phyloP scores from a whole-genome alignment of 1,284 basidiomycete genomes.

The Ustilago shanxiensis region DNA sequence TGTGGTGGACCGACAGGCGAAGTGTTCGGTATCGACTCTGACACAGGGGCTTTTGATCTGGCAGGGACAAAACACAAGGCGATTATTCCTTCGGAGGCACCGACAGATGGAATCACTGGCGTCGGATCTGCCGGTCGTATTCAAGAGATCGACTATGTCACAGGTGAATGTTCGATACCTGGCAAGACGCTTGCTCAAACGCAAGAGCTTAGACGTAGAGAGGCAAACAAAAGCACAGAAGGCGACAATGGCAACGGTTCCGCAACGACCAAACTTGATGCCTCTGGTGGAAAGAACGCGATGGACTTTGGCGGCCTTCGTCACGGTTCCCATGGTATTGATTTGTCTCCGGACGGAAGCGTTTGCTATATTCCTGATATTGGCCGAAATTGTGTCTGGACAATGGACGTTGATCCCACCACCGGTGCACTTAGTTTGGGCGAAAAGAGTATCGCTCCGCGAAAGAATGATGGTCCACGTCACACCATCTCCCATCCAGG shows the following conservation, averaged over 20 bases:
- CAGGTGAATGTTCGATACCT: slow-evolving; percentile 45
- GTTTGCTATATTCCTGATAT: slow-evolving; percentile 49
- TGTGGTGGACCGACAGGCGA: slow-evolving; percentile 71
- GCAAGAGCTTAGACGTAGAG: slow-evolving; percentile 9
- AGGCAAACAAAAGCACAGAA: background rate
- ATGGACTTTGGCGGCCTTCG: slow-evolving; percentile 58
- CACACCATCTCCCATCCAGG: slow-evolving; percentile 71
- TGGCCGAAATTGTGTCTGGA: slow-evolving; percentile 71
- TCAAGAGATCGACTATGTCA: slow-evolving; percentile 66
- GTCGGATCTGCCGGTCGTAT: slow-evolving; percentile 46
- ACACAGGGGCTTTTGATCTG: slow-evolving; percentile 62
- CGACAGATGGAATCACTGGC: slow-evolving; percentile 27
- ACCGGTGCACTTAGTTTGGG: slow-evolving; percentile 62
- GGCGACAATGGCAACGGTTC: background rate
- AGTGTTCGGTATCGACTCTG: slow-evolving; percentile 64
- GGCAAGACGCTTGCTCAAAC: slow-evolving; percentile 42
- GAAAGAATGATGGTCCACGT: slow-evolving; percentile 70
- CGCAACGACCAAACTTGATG: slow-evolving; percentile 26
- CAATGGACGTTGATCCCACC: slow-evolving; percentile 65
- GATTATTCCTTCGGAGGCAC: slow-evolving; percentile 13
- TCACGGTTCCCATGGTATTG: slow-evolving; percentile 42
- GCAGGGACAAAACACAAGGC: slow-evolving; percentile 23
- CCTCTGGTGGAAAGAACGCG: slow-evolving; percentile 37
- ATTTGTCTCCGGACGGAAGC: slow-evolving; percentile 32
- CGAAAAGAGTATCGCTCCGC: slow-evolving; percentile 69